Base-by-base conservation (phyloP, 208 protist species). In the Wallacemonas sp. region DNA sequence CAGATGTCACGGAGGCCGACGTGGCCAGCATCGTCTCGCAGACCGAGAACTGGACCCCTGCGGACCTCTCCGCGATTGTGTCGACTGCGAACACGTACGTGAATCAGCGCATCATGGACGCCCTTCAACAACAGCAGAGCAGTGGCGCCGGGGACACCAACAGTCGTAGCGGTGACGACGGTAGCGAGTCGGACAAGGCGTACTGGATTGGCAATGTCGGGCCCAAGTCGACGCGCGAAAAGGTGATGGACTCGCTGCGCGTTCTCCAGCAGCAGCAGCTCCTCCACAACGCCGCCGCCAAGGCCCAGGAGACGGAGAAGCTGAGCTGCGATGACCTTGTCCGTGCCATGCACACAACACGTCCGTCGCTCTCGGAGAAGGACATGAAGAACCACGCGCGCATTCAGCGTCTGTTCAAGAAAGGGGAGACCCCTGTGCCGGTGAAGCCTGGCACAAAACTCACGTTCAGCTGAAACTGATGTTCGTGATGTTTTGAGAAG, bases 41-140 rank as follows among this genome's bases (percentile, higher is more conserved):
- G 36, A 92, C 82, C 34, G 72, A 75, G 41, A 83, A 90, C 72
- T 96, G 90, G 88, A 92, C 87, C 5, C 85, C 87, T 26, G 87
- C 90, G 48, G 90, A 96, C 68, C 72, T 96, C 29, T 61, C 79
- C 1, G 85, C 85, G 24, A 70, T 93, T 52, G 85, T 92, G 29
- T 85, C 90, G 34, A 90, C 83, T 2, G 90, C 90, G 16, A 87
- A 80, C 71, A 79, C 82, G 48, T 54, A 80, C 21, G 81, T 89
- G 44, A 88, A 65, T 70, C 80, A 86, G 74, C 89, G 85, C 46
- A 73, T 90, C n/a, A 85, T 95, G 69, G 80, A 88, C 27, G 34
- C 34, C 3, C 61, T 90, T 23, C 52, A 58, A n/a, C 24, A 19
- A 24, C n/a, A 58, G 14, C 8, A 4, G 24, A 54, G 52, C 16